These are phyloP conservation scores for Pseudopithomyces chartarum DNA, from an alignment of 2,329 filamentous ascomycete genomes.

Conservation along the genomic window DNA sequence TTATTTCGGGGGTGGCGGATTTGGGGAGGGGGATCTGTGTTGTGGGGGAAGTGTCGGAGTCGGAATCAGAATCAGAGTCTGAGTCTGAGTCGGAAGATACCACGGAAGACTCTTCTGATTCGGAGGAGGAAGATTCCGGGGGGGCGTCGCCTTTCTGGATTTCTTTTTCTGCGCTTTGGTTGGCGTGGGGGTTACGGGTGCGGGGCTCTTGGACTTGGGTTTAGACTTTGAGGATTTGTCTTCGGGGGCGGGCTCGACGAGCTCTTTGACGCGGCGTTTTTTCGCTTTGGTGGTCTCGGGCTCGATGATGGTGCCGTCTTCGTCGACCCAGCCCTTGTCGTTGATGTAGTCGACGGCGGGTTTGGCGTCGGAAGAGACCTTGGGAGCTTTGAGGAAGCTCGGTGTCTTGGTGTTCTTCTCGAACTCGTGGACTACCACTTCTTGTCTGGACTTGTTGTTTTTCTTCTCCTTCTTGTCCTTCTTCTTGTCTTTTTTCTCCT, in stretches of 20 bases:
- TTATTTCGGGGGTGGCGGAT: slow-evolving; percentile 16
- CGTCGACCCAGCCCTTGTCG: slow-evolving; percentile 86
- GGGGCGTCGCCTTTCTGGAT: slow-evolving; percentile 27
- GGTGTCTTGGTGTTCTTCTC: slow-evolving; percentile 82
- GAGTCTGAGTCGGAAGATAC: slow-evolving; percentile 40
- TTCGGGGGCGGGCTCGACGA: slow-evolving; percentile 28
- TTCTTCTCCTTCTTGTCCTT: slow-evolving; percentile 67
- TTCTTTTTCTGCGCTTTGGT: slow-evolving; percentile 26
- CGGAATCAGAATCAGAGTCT: slow-evolving; percentile 31
- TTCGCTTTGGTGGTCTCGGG: slow-evolving; percentile 46
- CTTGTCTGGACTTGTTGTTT: slow-evolving; percentile 51
- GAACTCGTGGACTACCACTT: slow-evolving; percentile 85
- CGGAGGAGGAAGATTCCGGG: slow-evolving; percentile 33
- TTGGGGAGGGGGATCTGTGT: slow-evolving; percentile 18
- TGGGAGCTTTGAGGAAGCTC: slow-evolving; percentile 72
- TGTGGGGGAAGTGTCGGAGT: slow-evolving; percentile 22
- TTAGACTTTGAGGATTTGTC: slow-evolving; percentile 4
- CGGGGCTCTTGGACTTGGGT: slow-evolving; percentile 13
- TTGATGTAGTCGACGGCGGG: slow-evolving; percentile 73
- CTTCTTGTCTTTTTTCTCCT: slow-evolving; percentile 56
- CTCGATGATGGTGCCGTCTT: slow-evolving; percentile 76
- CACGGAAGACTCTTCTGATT: slow-evolving; percentile 40
- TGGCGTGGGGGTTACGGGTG: slow-evolving; percentile 22
- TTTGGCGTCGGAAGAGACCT: slow-evolving; percentile 51
- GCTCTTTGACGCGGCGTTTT: slow-evolving; percentile 37